Evolutionary conservation across 345 rosid genomes (phyloP), one percentile per base, ranked within the genome.

Genomic region (Passiflora organensis): DNA sequence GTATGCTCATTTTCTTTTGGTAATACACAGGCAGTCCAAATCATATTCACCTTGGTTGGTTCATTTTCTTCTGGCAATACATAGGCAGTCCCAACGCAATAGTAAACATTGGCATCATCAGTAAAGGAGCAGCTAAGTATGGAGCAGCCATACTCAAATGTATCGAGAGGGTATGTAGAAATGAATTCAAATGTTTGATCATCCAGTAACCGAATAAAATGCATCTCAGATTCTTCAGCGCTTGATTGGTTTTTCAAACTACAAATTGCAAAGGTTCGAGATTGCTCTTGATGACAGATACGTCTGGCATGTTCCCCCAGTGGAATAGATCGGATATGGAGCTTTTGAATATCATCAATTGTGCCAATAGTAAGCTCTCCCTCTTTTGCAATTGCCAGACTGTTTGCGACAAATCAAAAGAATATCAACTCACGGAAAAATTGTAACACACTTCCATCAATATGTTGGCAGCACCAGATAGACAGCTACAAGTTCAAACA

Each of bases 331-430:
- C 98, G 96, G 64, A 91, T 91, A 63, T 91, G 98, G 74, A 91
- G 96, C 84, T 91, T 91, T 75, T 88, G 98, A 63, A 88, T 88
- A 58, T 84, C 96, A 80, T 91, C 96, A 36, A 91, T 91, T 59
- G 96, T 88, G 56, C 96, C 95, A 39, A 91, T 88, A 6, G 91
- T 82, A 71, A 91, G 95, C 65, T 86, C 93, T 0, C 95, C 98
- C 76, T 84, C 95, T 68, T 85, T 91, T 19, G 96, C 96, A 75
- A 91, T 84, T 19, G 96, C 98, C 16, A 91, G 81, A 64, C 98
- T 88, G 88, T 57, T 25, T 59, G 59, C 39, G 41, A 56, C 51
- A 45, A 60, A 55, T 44, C 32, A 39, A n/a, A n/a, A n/a, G n/a
- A n/a, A n/a, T n/a, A n/a, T n/a, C n/a, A n/a, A n/a, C n/a, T n/a